phyloP scores from a whole-genome alignment of 2,329 filamentous ascomycete genomes.

The Escovopsis sp. region DNA sequence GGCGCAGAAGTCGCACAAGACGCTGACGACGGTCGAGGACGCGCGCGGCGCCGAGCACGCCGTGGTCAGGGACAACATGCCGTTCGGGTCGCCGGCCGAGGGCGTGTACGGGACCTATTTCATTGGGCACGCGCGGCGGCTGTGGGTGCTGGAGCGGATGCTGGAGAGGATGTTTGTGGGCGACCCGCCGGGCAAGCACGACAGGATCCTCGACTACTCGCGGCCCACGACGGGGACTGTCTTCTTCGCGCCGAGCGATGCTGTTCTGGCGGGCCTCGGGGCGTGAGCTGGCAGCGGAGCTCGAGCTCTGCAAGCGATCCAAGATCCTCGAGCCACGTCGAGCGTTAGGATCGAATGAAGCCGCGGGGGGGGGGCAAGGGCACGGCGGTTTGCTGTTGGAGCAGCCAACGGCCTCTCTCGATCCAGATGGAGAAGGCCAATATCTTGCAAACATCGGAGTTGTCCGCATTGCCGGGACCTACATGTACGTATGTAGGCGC shows the following conservation, averaged over 20 bases:
- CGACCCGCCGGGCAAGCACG: slow-evolving; percentile 36
- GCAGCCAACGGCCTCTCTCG: no score
- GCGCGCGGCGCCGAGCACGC: slow-evolving; percentile 34
- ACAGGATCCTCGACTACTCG: slow-evolving; percentile 40
- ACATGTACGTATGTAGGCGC: no score
- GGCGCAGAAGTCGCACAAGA: slow-evolving; percentile 35
- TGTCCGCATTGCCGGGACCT: no score
- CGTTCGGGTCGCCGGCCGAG: slow-evolving; percentile 37
- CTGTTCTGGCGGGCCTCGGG: slow-evolving; percentile 5
- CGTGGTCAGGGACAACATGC: slow-evolving; percentile 46
- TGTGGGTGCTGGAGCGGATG: slow-evolving; percentile 46
- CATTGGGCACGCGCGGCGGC: slow-evolving; percentile 35
- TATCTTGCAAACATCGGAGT: no score
- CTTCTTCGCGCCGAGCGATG: slow-evolving; percentile 33
- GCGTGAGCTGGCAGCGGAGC: no score
- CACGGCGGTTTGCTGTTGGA: no score
- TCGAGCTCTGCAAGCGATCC: no score
- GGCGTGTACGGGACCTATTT: slow-evolving; percentile 44
- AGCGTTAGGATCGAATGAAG: no score
- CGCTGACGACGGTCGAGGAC: slow-evolving; percentile 37
- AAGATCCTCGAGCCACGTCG: no score
- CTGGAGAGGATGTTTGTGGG: slow-evolving; percentile 43
- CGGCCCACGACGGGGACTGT: slow-evolving; percentile 34
- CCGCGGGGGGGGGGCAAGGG: no score
- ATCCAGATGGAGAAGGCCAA: no score